A percentile compares a stretch with the other conserved stretches of the same genome.
phyloP scores from a whole-genome alignment of 768 basidiomycete species.

The Mycena metata region DNA sequence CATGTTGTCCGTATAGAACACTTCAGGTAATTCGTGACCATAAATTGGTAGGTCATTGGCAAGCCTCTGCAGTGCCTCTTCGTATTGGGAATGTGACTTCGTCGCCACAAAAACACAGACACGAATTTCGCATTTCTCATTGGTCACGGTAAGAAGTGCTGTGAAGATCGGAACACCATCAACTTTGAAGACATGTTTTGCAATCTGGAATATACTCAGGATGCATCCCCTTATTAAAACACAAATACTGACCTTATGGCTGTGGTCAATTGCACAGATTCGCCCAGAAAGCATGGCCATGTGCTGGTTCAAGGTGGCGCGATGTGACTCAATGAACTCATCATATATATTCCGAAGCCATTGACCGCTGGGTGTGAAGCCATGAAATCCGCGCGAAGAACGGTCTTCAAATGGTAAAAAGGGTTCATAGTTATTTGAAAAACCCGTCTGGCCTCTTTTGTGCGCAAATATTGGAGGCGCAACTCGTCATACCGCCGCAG shows the following conservation, averaged over 20 bases:
- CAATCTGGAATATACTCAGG: constrained; percentile 30
- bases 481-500: constrained; percentile 39
- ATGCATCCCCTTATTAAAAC: neutral
- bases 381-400: constrained; percentile 28
- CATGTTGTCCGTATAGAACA: constrained; percentile 7
- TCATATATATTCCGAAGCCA: constrained; percentile 40
- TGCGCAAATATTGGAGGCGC: constrained; percentile 41
- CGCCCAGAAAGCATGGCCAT: constrained; percentile 38
- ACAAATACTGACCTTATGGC: constrained; percentile 28
- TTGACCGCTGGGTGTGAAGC: constrained; percentile 34
- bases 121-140: constrained; percentile 43
- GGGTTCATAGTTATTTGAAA: constrained; percentile 25
- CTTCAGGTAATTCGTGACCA: neutral
- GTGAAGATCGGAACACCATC: constrained; percentile 45
- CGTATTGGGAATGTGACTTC: constrained; percentile 25
- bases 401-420: constrained; percentile 34
- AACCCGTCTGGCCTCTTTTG: constrained; percentile 7
- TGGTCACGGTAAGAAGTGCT: constrained; percentile 45
- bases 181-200: constrained; percentile 45
- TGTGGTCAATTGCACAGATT: constrained; percentile 45
- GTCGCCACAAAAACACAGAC: constrained; percentile 24
- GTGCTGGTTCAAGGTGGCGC: constrained; percentile 42
- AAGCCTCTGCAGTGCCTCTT: constrained; percentile 3
- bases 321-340: constrained; percentile 32
- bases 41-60: neutral